These are phyloP conservation scores for Apophysomyces trapeziformis DNA, from an alignment of 371 early-diverging fungal genomes.

Conservation along the genomic window DNA sequence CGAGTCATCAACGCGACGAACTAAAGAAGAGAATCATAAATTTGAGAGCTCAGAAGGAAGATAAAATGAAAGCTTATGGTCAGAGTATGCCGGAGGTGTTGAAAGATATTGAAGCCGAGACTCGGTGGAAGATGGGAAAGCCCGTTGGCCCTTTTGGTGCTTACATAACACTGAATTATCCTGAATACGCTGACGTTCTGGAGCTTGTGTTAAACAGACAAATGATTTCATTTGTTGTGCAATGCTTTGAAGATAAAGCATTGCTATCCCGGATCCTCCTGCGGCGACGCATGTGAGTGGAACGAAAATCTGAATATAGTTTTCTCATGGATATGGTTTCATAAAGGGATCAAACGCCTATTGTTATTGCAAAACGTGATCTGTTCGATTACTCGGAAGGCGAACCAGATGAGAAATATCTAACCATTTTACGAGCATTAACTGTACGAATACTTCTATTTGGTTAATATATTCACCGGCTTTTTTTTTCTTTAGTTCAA, in stretches of 20 bases:
- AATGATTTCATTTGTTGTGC: slow-evolving; percentile 81
- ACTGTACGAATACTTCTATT: slow-evolving; percentile 32
- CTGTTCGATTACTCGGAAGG: slow-evolving; percentile 73
- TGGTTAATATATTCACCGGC: neutral
- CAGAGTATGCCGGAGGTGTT: slow-evolving; percentile 69
- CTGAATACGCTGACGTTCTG: slow-evolving; percentile 66
- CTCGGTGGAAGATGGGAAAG: slow-evolving; percentile 54
- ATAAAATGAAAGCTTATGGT: slow-evolving; percentile 79
- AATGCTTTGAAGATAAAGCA: slow-evolving; percentile 68
- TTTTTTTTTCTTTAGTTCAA: slow-evolving; percentile 42
- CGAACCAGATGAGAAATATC: slow-evolving; percentile 65
- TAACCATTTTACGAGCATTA: slow-evolving; percentile 75
- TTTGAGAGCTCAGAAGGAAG: slow-evolving; percentile 58
- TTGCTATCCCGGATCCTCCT: slow-evolving; percentile 57
- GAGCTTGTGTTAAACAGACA: slow-evolving; percentile 74
- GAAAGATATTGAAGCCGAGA: slow-evolving; percentile 58
- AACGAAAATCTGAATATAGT: too few relatives aligned
- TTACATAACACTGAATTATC: slow-evolving; percentile 67
- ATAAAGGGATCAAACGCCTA: slow-evolving; percentile 33
- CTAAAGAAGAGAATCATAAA: slow-evolving; percentile 13
- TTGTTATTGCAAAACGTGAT: slow-evolving; percentile 68
- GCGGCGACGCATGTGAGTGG: slow-evolving; percentile 44
- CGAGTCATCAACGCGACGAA: neutral
- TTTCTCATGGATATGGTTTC: neutral
- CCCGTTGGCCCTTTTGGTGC: slow-evolving; percentile 91